phyloP scores from a whole-genome alignment of 441 rosid genomes.

The Viola pubescens region DNA sequence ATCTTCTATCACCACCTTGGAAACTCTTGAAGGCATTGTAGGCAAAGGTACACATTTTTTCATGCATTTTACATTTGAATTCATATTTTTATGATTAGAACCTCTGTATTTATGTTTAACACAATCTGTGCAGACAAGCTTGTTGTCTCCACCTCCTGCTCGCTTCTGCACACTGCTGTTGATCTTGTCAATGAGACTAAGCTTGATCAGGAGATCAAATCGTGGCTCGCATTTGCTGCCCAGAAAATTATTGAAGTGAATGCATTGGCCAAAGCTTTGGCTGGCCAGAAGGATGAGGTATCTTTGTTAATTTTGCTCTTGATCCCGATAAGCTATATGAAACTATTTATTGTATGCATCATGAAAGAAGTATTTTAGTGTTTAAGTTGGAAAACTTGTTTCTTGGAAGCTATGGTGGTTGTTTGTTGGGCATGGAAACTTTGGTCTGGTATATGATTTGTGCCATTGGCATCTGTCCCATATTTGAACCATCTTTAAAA shows the following conservation, averaged over 20 bases:
- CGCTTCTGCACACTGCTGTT: slow-evolving; percentile 93
- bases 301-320: not conserved
- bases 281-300: slow-evolving; percentile 81
- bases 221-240: slow-evolving; percentile 98
- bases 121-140: slow-evolving; percentile 56
- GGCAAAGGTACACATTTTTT: slow-evolving; percentile 58
- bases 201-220: slow-evolving; percentile 74
- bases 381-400: no score
- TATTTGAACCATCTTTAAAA: not conserved
- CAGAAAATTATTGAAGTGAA: slow-evolving; percentile 91
- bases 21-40: slow-evolving; percentile 57
- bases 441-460: not conserved
- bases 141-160: slow-evolving; percentile 92
- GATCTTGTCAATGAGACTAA: slow-evolving; percentile 85
- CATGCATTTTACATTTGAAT: slow-evolving; percentile 1
- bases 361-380: no score
- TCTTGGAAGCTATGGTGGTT: not conserved
- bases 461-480: not conserved
- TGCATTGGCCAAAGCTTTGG: slow-evolving; percentile 84
- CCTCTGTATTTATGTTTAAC: slow-evolving; percentile 1
- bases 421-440: not conserved
- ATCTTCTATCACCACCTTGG: slow-evolving; percentile 55
- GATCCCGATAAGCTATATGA: not conserved
- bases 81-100: not conserved
- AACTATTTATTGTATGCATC: no score